phyloP scores from a whole-genome alignment of 2,329 filamentous ascomycete species.

The Paracorniculantispora psalliotae region DNA sequence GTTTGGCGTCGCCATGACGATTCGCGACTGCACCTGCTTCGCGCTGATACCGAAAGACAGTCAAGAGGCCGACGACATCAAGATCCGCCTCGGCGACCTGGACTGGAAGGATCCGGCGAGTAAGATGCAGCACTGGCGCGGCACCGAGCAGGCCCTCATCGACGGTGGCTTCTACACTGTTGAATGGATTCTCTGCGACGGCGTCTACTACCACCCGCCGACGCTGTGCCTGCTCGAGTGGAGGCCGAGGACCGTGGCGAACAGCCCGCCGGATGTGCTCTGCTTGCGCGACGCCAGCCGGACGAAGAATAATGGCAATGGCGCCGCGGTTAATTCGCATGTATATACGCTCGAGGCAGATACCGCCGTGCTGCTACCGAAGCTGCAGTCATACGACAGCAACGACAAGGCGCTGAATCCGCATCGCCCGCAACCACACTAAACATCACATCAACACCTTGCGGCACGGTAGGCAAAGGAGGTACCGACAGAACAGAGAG shows the following conservation, averaged over 20 bases:
- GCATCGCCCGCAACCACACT: neutral
- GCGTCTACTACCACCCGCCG: slow-evolving; percentile 30
- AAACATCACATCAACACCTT: neutral
- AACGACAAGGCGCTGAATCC: neutral
- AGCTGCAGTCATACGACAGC: neutral
- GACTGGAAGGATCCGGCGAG: slow-evolving; percentile 66
- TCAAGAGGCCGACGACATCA: slow-evolving; percentile 31
- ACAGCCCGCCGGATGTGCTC: slow-evolving; percentile 19
- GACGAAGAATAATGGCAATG: no score
- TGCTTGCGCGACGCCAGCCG: slow-evolving; percentile 18
- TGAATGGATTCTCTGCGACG: slow-evolving; percentile 31
- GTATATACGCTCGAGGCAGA: neutral
- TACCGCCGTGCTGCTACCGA: neutral
- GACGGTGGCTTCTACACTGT: slow-evolving; percentile 64
- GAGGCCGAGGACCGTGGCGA: slow-evolving; percentile 14
- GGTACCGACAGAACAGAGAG: neutral
- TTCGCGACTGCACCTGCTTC: slow-evolving; percentile 75
- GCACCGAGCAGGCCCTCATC: slow-evolving; percentile 58
- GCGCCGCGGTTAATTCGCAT: neutral
- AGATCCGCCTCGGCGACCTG: slow-evolving; percentile 66
- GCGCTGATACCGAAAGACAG: slow-evolving; percentile 46
- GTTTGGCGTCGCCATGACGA: slow-evolving; percentile 69
- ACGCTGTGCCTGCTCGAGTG: slow-evolving; percentile 33
- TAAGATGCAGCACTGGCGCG: slow-evolving; percentile 66
- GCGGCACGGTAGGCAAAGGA: neutral